Conservation (phyloP, 768 basidiomycete genomes). For the Strobilomyces dryophilus region DNA sequence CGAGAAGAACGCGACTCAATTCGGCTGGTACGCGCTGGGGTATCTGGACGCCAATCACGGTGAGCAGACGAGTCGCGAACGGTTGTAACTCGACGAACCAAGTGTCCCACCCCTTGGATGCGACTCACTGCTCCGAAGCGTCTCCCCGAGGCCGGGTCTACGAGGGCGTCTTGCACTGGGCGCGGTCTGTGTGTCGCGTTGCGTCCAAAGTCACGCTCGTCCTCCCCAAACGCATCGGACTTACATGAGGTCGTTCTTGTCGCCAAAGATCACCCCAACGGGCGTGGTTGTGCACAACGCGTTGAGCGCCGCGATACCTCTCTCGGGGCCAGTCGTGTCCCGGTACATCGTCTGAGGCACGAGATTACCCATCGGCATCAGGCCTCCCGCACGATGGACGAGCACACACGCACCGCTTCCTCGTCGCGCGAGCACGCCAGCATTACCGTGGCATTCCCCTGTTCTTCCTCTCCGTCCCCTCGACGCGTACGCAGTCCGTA, state of each 20-base stretch:
- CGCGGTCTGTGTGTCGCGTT: conserved; percentile 24
- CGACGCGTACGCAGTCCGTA: conserved; percentile 40
- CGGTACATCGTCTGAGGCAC: conserved; percentile 55
- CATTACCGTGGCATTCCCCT: conserved; percentile 37
- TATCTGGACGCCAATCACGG: conserved; percentile 11
- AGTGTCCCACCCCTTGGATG: conserved; percentile 29
- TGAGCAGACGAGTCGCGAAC: neutral
- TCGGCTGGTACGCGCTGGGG: conserved; percentile 26
- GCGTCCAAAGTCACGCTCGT: too few species aligned
- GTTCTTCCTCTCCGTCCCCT: conserved; percentile 15
- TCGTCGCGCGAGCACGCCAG: conserved; percentile 59
- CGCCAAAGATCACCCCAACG: conserved; percentile 52
- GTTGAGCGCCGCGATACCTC: conserved; percentile 48
- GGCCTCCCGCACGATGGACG: neutral
- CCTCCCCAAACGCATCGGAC: conserved; percentile 8
- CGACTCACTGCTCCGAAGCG: conserved; percentile 21
- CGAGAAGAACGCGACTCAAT: conserved; percentile 24
- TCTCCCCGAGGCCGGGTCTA: conserved; percentile 22
- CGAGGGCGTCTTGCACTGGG: conserved; percentile 29
- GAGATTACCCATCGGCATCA: neutral
- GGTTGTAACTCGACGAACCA: conserved; percentile 20
- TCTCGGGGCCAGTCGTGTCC: conserved; percentile 50
- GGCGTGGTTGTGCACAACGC: conserved; percentile 38
- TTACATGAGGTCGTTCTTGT: conserved; percentile 50
- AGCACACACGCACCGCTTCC: conserved; percentile 50